Percentiles rank a stretch among this genome's conserved stretches.
Evolutionary conservation across 257 asterid genomes (phyloP).

Genomic region (Jacaranda copaia): DNA sequence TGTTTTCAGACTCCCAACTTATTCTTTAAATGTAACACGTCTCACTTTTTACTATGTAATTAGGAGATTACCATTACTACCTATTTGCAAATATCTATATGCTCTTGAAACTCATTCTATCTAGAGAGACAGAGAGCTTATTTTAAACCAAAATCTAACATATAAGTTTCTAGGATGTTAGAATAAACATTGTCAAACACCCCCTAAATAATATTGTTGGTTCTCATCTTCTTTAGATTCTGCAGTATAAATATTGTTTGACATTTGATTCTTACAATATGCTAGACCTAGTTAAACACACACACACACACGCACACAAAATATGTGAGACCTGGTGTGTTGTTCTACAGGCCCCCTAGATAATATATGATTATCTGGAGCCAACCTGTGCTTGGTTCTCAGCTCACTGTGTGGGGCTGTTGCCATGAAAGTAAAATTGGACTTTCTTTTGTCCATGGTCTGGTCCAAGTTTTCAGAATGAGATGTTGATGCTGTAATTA

Average conservation of each 20-base stretch:
- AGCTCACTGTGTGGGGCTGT: not conserved
- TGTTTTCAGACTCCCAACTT: not conserved
- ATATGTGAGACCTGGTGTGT: not conserved
- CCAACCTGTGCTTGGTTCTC: not conserved
- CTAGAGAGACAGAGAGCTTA: constrained; percentile 1
- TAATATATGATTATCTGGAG: constrained; percentile 12
- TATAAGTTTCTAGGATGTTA: not conserved
- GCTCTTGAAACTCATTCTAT: constrained; percentile 12
- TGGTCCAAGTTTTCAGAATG: constrained; percentile 3
- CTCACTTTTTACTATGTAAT: not conserved
- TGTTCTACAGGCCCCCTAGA: constrained; percentile 19
- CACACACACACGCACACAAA: not conserved
- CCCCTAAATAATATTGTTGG: not conserved
- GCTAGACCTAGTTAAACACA: not conserved
- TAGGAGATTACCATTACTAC: not conserved
- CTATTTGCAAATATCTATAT: not conserved
- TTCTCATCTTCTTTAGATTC: not conserved
- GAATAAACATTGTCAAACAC: not conserved
- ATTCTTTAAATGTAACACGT: not conserved
- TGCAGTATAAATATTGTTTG: constrained; percentile 3
- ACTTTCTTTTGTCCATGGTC: not conserved
- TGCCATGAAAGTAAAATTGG: not conserved
- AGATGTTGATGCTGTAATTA: constrained; percentile 3
- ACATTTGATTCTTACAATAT: not conserved
- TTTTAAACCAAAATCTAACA: not conserved